Conservation (phyloP, 306 rosid genomes). For the Argentina anserina region DNA sequence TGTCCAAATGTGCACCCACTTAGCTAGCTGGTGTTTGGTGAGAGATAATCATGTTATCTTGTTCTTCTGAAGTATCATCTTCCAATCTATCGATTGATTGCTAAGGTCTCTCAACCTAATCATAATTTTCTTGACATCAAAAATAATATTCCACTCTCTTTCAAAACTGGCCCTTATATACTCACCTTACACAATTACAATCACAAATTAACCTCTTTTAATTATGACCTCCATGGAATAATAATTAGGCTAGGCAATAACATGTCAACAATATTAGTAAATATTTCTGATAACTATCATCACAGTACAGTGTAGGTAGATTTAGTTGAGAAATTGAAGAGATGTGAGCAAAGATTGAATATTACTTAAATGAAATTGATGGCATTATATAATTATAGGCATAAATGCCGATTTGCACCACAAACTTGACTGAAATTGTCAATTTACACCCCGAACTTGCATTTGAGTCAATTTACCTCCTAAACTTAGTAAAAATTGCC, state of each 20-base stretch:
- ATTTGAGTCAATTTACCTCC: no score
- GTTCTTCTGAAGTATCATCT: conserved; percentile 1
- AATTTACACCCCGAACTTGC: no score
- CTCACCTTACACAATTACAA: neutral
- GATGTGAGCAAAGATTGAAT: neutral
- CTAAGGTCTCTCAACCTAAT: conserved; percentile 19
- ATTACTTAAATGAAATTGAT: neutral
- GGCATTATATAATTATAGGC: neutral
- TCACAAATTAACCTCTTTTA: neutral
- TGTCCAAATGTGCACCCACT: conserved; percentile 18
- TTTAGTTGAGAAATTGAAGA: conserved; percentile 4
- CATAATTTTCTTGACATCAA: conserved; percentile 10
- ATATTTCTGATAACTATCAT: neutral
- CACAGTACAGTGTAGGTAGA: neutral
- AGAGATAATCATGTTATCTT: conserved; percentile 15
- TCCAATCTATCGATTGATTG: conserved; percentile 3
- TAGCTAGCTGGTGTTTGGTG: conserved; percentile 9
- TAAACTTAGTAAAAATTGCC: no score
- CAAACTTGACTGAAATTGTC: no score
- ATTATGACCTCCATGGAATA: neutral
- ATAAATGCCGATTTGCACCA: no score
- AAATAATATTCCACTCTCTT: neutral
- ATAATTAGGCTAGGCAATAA: neutral
- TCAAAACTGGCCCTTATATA: neutral
- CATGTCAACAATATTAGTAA: neutral